These are phyloP conservation scores for Boletus vermiculosoides DNA, from an alignment of 768 basidiomycete species.

Conservation along the genomic window DNA sequence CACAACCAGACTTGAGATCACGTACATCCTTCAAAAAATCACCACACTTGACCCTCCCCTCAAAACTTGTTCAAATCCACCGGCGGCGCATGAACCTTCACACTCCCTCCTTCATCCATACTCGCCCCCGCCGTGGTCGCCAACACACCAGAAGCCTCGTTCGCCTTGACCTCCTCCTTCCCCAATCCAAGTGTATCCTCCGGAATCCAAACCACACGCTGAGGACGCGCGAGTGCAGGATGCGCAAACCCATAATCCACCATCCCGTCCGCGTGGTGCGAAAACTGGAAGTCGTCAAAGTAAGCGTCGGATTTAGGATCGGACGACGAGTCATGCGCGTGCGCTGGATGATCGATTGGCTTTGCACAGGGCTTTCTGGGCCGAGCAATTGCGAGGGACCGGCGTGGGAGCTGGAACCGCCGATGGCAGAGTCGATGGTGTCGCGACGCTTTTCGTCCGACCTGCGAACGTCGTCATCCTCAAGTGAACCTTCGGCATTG, in stretches of 20 bases:
- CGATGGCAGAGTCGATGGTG: constrained; percentile 7
- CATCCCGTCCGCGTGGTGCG: constrained; percentile 26
- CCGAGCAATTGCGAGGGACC: neutral
- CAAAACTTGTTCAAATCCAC: constrained; percentile 32
- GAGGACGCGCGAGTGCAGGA: constrained; percentile 73
- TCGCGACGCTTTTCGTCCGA: constrained; percentile 19
- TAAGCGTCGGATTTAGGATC: constrained; percentile 6
- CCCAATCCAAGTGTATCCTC: constrained; percentile 56
- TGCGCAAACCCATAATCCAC: constrained; percentile 77
- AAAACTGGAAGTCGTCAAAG: constrained; percentile 23
- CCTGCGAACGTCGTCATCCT: neutral
- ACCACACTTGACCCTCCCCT: neutral
- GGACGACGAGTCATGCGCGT: neutral
- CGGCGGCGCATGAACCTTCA: constrained; percentile 31
- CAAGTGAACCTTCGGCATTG: constrained; percentile 20
- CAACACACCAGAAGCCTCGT: constrained; percentile 50
- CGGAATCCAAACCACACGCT: constrained; percentile 85
- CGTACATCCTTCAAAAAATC: neutral
- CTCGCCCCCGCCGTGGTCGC: constrained; percentile 48
- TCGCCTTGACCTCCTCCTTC: constrained; percentile 58
- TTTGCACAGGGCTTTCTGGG: neutral
- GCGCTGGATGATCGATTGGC: constrained; percentile 1
- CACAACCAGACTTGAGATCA: neutral
- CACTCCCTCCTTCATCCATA: constrained; percentile 62
- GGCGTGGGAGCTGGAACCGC: constrained; percentile 7